Conservation (phyloP, 352 stramenopile species). For the Phytophthora rubi region DNA sequence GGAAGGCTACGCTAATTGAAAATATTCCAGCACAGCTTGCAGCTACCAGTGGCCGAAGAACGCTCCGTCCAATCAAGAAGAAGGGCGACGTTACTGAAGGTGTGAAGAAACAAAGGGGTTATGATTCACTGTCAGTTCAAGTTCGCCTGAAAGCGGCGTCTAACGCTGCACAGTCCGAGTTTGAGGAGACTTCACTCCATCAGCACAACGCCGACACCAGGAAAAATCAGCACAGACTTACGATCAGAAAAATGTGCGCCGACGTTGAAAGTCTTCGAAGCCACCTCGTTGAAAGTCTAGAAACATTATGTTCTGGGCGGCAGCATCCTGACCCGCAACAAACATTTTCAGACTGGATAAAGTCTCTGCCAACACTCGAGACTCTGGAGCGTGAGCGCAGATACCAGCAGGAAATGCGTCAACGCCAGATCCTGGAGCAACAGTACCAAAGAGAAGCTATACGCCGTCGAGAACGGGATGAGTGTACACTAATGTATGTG, state of each 20-base stretch:
- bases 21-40: neutral
- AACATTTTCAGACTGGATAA: conserved; percentile 57
- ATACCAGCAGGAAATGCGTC: conserved; percentile 43
- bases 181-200: neutral
- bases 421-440: conserved; percentile 49
- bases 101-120: neutral
- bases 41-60: neutral
- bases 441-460: conserved; percentile 54
- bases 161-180: conserved; percentile 17
- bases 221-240: conserved; percentile 30
- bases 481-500: conserved; percentile 43
- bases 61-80: conserved; percentile 14
- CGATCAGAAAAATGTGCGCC: conserved; percentile 28
- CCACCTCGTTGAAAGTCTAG: conserved; percentile 43
- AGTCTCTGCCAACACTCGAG: conserved; percentile 62
- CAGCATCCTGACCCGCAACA: conserved; percentile 50
- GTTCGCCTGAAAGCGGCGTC: conserved; percentile 17
- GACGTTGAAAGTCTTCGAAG: conserved; percentile 41
- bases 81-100: neutral
- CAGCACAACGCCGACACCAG: conserved; percentile 7
- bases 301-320: conserved; percentile 47
- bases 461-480: conserved; percentile 45
- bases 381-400: conserved; percentile 46
- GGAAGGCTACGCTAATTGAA: neutral
- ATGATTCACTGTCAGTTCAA: conserved; percentile 10